Base-by-base conservation (phyloP, 2,329 filamentous ascomycete genomes). In the Teratosphaeria viscida region DNA sequence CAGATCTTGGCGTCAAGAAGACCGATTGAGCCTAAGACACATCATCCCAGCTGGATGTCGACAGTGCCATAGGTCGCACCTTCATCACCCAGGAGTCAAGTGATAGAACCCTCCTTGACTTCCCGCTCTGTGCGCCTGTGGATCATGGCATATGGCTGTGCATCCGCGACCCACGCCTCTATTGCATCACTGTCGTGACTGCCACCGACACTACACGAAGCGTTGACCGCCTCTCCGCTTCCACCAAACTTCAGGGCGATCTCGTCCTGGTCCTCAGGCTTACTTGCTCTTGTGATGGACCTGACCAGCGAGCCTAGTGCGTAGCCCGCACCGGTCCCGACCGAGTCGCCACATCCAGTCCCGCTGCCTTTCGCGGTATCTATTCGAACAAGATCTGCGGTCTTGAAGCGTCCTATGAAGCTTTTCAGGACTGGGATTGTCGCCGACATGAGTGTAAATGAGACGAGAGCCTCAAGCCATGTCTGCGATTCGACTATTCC, bases 361-460 rank as follows among this genome's bases (percentile, higher is more conserved):
- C 29, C 29, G 7, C 29, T 32, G 29, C 29, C 29, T 32, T 32
- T 32, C 29, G 1, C 29, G 29, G 29, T 7, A 32, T 32, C 29
- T 32, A 32, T 32, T 32, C 29, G 29, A 32, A 32, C 29, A 32
- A 54, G 23, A 26, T 37, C 53, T 5, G n/a, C 53, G 8, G 53
- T 54, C 7, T 23, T 32, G 37, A 58, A 58, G 57, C 57, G 57
- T 16, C 57, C 57, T 10, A 58, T 47, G 52, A 58, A 58, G 47
- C 27, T 54, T 26, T 58, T 58, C 14, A 58, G 47, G 49, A 47
- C 54, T 23, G 57, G 57, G 2, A 37, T 58, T 2, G 47, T 58
- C 0, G 57, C 57, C 2, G 57, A 58, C 16, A 43, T 55, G 3
- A 59, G 35, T 10, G n/a, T 32, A 27, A 55, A 59, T 7, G 32